phyloP scores from a whole-genome alignment of 2,329 filamentous ascomycete species.

The Decorospora gaudefroyi region DNA sequence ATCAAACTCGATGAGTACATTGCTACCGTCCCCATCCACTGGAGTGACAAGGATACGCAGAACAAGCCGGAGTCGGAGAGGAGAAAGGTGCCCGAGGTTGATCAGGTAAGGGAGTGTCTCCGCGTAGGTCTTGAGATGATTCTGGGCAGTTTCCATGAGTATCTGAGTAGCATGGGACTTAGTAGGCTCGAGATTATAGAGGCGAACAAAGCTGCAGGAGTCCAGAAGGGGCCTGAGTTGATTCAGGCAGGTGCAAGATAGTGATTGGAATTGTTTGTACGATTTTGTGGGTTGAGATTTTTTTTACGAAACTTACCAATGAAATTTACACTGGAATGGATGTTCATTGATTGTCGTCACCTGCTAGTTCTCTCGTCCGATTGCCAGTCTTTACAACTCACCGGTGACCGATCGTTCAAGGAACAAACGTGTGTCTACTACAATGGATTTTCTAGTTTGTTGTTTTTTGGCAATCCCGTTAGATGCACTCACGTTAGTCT shows the following conservation, averaged over 20 bases:
- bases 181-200: constrained; percentile 71
- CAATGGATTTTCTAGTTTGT: no score
- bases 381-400: no score
- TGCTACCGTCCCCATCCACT: constrained; percentile 65
- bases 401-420: no score
- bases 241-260: constrained; percentile 14
- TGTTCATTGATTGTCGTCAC: no score
- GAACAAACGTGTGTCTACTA: no score
- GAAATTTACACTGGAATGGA: no score
- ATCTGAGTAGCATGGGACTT: constrained; percentile 71
- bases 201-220: constrained; percentile 48
- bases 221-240: constrained; percentile 31
- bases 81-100: constrained; percentile 64
- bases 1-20: constrained; percentile 71
- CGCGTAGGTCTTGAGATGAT: constrained; percentile 68
- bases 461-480: no score
- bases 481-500: no score
- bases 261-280: neutral
- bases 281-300: no score
- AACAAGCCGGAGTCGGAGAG: constrained; percentile 52
- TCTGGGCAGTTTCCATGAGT: constrained; percentile 73
- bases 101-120: constrained; percentile 68
- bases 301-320: no score
- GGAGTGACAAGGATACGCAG: constrained; percentile 71
- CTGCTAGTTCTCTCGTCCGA: no score